Evolutionary conservation across 345 rosid genomes (phyloP).

Genomic region (Brassica nigra): DNA sequence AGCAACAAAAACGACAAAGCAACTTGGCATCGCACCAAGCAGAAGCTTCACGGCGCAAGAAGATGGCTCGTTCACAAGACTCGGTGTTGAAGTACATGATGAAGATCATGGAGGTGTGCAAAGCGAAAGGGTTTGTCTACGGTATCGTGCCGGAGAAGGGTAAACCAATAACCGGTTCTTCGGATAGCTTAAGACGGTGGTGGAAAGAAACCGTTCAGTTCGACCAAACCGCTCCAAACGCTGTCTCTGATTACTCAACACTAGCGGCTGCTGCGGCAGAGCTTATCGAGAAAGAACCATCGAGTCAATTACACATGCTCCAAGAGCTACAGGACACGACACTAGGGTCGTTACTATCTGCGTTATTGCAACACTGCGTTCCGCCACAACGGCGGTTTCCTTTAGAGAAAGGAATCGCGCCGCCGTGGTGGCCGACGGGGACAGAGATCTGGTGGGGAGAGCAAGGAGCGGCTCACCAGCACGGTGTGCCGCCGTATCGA

Average conservation of each 20-base stretch:
- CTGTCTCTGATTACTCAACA: slow-evolving; percentile 42
- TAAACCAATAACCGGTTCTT: slow-evolving; percentile 66
- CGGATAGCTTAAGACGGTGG: slow-evolving; percentile 66
- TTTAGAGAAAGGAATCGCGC: slow-evolving; percentile 53
- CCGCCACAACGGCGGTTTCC: slow-evolving; percentile 70
- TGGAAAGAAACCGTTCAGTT: slow-evolving; percentile 63
- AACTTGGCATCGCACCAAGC: slow-evolving; percentile 46
- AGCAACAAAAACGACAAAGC: slow-evolving; percentile 22
- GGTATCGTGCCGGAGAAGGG: slow-evolving; percentile 74
- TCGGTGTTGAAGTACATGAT: slow-evolving; percentile 69
- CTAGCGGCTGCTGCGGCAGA: slow-evolving; percentile 28
- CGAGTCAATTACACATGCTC: slow-evolving; percentile 49
- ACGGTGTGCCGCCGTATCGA: slow-evolving; percentile 62
- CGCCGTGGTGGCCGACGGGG: slow-evolving; percentile 80
- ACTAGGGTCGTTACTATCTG: slow-evolving; percentile 61
- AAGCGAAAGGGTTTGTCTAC: slow-evolving; percentile 60
- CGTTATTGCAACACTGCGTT: slow-evolving; percentile 60
- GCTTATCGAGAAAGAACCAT: slow-evolving; percentile 6
- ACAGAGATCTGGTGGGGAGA: slow-evolving; percentile 67
- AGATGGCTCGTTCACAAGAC: slow-evolving; percentile 57
- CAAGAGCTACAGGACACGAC: slow-evolving; percentile 66
- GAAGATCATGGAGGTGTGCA: slow-evolving; percentile 77
- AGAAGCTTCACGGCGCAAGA: slow-evolving; percentile 39
- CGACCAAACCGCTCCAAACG: slow-evolving; percentile 48
- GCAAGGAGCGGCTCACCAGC: slow-evolving; percentile 54